Conservation (phyloP, 2,329 filamentous ascomycete species). For the Incumbomyces delicatus region DNA sequence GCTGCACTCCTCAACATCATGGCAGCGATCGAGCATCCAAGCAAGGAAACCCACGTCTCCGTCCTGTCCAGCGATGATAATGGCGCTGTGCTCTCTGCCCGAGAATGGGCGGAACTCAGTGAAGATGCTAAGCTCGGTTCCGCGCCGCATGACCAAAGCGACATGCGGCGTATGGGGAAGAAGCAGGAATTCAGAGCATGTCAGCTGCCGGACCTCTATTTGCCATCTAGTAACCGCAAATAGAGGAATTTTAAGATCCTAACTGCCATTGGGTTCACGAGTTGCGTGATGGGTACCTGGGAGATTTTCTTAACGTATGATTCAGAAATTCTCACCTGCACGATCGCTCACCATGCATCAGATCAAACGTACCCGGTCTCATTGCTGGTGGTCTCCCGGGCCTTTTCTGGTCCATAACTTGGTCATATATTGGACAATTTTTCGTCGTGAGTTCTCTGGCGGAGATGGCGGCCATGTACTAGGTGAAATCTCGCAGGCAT, state of each 20-base stretch:
- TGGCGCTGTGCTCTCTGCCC: too few species aligned
- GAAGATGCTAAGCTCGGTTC: too few species aligned
- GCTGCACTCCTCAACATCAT: too few species aligned
- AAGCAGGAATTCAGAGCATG: constrained; percentile 39
- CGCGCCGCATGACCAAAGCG: constrained; percentile 26
- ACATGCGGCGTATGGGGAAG: constrained; percentile 44
- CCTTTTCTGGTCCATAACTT: constrained; percentile 4
- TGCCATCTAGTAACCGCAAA: too few species aligned
- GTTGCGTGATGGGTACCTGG: constrained; percentile 8
- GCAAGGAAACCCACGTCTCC: too few species aligned
- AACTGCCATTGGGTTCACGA: constrained; percentile 8
- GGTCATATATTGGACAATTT: constrained; percentile 3
- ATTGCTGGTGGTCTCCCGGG: constrained; percentile 2
- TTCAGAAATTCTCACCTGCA: too few species aligned
- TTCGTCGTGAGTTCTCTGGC: constrained; percentile 6
- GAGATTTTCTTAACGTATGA: constrained; percentile 7
- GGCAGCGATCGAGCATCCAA: too few species aligned
- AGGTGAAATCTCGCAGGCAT: too few species aligned
- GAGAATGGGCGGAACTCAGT: too few species aligned
- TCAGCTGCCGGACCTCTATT: neutral
- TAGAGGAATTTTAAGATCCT: constrained; percentile 10
- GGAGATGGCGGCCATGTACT: constrained; percentile 7
- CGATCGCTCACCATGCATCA: too few species aligned
- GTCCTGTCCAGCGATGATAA: too few species aligned
- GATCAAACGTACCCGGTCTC: constrained; percentile 1